These are phyloP conservation scores for Nitzschia sp. DNA, from an alignment of 108 stramenopile species.

Conservation along the genomic window DNA sequence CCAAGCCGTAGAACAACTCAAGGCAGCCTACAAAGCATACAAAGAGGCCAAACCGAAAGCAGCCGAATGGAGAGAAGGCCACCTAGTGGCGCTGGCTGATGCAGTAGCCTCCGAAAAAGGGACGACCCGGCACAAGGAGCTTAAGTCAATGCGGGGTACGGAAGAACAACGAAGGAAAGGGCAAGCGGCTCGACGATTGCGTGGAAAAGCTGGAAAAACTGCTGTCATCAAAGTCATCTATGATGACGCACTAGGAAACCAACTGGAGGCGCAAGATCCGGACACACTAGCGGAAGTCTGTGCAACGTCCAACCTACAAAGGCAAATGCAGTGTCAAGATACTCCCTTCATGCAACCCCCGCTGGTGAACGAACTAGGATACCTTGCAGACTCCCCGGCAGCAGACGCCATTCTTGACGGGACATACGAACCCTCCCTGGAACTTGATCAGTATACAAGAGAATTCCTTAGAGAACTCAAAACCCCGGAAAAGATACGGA, in stretches of 20 bases:
- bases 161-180: too few species aligned
- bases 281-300: not conserved
- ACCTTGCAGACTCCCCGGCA: too few species aligned
- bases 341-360: too few species aligned
- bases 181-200: constrained; percentile 5
- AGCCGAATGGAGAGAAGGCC: not conserved
- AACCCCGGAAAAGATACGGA: too few species aligned
- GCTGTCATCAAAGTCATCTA: not conserved
- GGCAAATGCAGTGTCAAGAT: too few species aligned
- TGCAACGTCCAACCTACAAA: constrained; percentile 1
- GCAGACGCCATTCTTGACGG: too few species aligned
- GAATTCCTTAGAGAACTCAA: too few species aligned
- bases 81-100: not conserved
- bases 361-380: too few species aligned
- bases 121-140: not conserved
- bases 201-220: not conserved
- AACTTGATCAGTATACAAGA: too few species aligned
- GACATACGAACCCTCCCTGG: too few species aligned
- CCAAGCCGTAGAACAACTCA: too few species aligned
- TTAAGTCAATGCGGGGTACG: not conserved
- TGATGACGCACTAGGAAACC: not conserved
- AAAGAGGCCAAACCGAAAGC: not conserved
- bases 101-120: not conserved
- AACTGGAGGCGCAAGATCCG: not conserved
- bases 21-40: not conserved